Conservation (phyloP, 768 basidiomycete species). For the Lyophyllum shimeji region DNA sequence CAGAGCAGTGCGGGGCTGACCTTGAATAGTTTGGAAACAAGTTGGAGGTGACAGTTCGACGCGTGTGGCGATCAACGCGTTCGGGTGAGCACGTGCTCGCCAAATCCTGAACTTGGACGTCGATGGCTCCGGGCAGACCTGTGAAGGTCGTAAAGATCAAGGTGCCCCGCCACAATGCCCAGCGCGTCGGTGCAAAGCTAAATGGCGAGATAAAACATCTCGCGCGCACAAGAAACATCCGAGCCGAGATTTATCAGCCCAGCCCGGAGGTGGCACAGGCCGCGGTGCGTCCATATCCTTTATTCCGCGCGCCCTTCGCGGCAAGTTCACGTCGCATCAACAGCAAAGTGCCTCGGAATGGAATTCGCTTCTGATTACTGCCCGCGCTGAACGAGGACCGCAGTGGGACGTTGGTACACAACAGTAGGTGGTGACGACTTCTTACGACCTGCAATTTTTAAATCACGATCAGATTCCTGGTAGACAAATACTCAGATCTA, state of each 20-base stretch:
- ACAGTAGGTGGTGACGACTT: slow-evolving; percentile 52
- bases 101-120: neutral
- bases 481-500: slow-evolving; percentile 69
- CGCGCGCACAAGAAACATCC: slow-evolving; percentile 47
- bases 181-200: slow-evolving; percentile 66
- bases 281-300: slow-evolving; percentile 48
- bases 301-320: neutral
- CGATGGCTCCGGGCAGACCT: slow-evolving; percentile 64
- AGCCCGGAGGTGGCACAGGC: slow-evolving; percentile 64
- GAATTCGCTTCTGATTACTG: slow-evolving; percentile 79
- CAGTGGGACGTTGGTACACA: slow-evolving; percentile 90
- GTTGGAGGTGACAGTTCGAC: neutral
- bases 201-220: slow-evolving; percentile 55
- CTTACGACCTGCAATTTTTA: neutral
- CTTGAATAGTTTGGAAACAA: neutral
- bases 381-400: slow-evolving; percentile 79
- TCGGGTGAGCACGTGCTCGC: slow-evolving; percentile 12
- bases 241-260: slow-evolving; percentile 63
- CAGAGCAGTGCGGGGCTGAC: neutral
- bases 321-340: neutral
- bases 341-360: slow-evolving; percentile 82
- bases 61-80: slow-evolving; percentile 7
- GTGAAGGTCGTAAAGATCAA: slow-evolving; percentile 57
- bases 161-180: slow-evolving; percentile 76
- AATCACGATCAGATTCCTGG: slow-evolving; percentile 55